These are phyloP conservation scores for Tylopilus balloui DNA, from an alignment of 768 basidiomycete species.

Conservation along the genomic window DNA sequence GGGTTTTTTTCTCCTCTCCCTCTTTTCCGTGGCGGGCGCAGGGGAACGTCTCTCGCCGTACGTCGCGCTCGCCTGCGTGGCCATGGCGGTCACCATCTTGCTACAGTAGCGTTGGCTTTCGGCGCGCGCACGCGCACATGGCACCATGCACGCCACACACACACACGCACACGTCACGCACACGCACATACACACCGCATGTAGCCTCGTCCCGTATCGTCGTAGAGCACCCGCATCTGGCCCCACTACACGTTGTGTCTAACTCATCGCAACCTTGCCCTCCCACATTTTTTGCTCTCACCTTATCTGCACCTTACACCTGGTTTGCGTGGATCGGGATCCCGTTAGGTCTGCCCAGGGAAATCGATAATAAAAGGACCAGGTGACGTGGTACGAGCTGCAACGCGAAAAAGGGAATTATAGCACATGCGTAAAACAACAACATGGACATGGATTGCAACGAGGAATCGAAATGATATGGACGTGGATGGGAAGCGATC, in stretches of 20 bases:
- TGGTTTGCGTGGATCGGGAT: too few species aligned
- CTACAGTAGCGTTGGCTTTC: constrained; percentile 30
- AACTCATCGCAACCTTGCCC: background rate
- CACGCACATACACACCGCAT: too few species aligned
- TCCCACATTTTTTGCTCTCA: background rate
- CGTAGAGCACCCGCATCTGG: background rate
- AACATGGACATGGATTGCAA: background rate
- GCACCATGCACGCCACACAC: too few species aligned
- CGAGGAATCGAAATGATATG: background rate
- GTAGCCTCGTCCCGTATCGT: background rate
- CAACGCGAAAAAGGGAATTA: background rate
- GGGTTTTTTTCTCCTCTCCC: too few species aligned
- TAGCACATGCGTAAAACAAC: background rate
- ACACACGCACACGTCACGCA: too few species aligned
- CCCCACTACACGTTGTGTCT: background rate
- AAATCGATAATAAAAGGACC: background rate
- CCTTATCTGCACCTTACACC: background rate
- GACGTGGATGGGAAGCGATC: constrained; percentile 1
- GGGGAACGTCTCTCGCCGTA: constrained; percentile 96
- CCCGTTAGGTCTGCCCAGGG: too few species aligned
- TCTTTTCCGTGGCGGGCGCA: too few species aligned
- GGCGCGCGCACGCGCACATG: too few species aligned
- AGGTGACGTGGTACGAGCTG: background rate
- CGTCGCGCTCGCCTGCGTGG: constrained; percentile 86
- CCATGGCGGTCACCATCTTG: constrained; percentile 82